Evolutionary conservation across 305 asterid genomes (phyloP).

Genomic region (Rubia peregrina): DNA sequence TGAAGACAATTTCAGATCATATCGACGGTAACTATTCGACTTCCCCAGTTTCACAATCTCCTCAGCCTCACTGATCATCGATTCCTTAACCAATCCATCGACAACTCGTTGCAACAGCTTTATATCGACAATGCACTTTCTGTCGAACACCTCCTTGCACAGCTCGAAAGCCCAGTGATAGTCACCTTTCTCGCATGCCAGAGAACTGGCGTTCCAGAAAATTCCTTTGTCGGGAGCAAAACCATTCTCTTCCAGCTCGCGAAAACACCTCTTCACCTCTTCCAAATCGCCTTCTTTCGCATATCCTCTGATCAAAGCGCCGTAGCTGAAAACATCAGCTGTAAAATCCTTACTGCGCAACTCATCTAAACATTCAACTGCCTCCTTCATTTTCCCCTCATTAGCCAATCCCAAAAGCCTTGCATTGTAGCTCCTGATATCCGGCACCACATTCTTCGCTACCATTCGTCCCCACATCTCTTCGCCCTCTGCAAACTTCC

Average conservation of each 20-base stretch:
- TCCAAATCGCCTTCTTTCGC: slow-evolving; percentile 25
- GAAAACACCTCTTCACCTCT: slow-evolving; percentile 40
- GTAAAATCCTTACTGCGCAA: slow-evolving; percentile 25
- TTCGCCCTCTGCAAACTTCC: slow-evolving; percentile 35
- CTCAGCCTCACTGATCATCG: slow-evolving; percentile 34
- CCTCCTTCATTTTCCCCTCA: slow-evolving; percentile 23
- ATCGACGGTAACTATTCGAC: slow-evolving; percentile 27
- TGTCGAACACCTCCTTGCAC: slow-evolving; percentile 30
- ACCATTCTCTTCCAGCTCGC: slow-evolving; percentile 20
- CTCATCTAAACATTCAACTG: slow-evolving; percentile 23
- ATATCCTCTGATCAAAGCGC: slow-evolving; percentile 32
- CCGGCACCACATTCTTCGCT: slow-evolving; percentile 23
- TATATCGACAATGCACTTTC: slow-evolving; percentile 27
- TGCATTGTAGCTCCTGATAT: slow-evolving; percentile 32
- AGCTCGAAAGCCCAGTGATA: slow-evolving; percentile 38
- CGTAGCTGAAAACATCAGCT: slow-evolving; percentile 32
- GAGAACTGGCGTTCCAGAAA: slow-evolving; percentile 20
- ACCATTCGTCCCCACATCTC: slow-evolving; percentile 32
- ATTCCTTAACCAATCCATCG: slow-evolving; percentile 28
- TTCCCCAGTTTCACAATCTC: slow-evolving; percentile 34
- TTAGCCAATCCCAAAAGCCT: slow-evolving; percentile 32
- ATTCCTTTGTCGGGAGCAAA: slow-evolving; percentile 26
- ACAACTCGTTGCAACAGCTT: slow-evolving; percentile 35
- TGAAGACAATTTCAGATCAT: slow-evolving; percentile 27
- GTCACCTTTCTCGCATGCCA: slow-evolving; percentile 34